Conservation (phyloP, 179 eudicot genomes). For the Kewa caespitosa region DNA sequence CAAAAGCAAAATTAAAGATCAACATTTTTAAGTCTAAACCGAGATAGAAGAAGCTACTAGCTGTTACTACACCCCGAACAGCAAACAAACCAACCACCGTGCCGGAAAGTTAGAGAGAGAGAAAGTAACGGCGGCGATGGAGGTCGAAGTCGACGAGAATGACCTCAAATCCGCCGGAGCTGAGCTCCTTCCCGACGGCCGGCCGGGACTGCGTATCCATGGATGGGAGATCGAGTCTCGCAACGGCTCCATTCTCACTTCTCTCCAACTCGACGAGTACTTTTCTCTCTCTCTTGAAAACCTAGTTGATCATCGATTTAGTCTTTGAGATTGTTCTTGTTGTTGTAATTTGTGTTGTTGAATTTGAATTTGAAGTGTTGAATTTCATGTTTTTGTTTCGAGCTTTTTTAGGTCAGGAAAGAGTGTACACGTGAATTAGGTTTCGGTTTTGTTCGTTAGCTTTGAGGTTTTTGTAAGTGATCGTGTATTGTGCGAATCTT, state of each 20-base stretch:
- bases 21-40: no score
- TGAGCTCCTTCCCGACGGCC: constrained; percentile 46
- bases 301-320: no score
- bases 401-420: no score
- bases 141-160: constrained; percentile 43
- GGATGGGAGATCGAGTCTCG: constrained; percentile 72
- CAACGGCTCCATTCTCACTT: constrained; percentile 55
- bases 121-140: constrained; percentile 31
- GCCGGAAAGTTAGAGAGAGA: neutral
- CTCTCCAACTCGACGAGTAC: constrained; percentile 46
- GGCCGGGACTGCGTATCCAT: constrained; percentile 49
- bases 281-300: constrained; percentile 21
- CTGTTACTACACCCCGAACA: neutral
- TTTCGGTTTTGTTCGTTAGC: no score
- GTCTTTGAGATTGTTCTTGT: no score
- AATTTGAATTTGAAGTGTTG: no score
- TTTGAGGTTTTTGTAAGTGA: no score
- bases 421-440: no score
- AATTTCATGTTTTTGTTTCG: no score
- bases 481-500: no score
- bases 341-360: no score
- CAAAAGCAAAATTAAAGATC: neutral
- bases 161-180: constrained; percentile 61
- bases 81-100: neutral
- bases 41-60: neutral